Evolutionary conservation across 2,329 filamentous ascomycete species (phyloP).

Genomic region (Aspergillus arachidicola): DNA sequence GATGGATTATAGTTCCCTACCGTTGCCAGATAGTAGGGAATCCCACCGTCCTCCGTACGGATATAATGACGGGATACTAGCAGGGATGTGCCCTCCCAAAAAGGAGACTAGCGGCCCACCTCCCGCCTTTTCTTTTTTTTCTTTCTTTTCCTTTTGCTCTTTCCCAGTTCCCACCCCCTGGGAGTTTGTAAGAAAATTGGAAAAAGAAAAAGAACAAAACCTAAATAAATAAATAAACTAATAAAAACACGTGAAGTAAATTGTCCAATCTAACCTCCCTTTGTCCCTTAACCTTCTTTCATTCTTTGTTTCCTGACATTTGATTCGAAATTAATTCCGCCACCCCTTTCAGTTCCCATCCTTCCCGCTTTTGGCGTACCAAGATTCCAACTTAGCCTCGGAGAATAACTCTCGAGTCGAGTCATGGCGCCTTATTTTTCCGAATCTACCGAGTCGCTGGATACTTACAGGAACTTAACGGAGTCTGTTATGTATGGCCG

Average conservation of each 20-base stretch:
- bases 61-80: not conserved
- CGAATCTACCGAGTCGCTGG: not conserved
- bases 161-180: conserved; percentile 3
- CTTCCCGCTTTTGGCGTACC: conserved; percentile 24
- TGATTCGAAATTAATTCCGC: not conserved
- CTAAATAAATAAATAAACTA: not conserved
- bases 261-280: not conserved
- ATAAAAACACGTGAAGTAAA: conserved; percentile 17
- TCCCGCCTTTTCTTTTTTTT: conserved; percentile 2
- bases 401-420: conserved; percentile 12
- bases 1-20: not conserved
- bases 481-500: not conserved
- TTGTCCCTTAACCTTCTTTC: not conserved
- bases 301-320: not conserved
- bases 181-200: not conserved
- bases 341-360: conserved; percentile 13
- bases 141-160: not conserved
- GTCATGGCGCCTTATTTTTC: not conserved
- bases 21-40: conserved; percentile 2
- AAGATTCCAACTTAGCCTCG: conserved; percentile 22
- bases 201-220: too few species aligned
- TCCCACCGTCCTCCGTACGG: not conserved
- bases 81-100: conserved; percentile 12
- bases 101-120: conserved; percentile 10
- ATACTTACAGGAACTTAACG: not conserved